Evolutionary conservation across 2,329 filamentous ascomycete species (phyloP).

Genomic region (Apiospora rasikravindrae): DNA sequence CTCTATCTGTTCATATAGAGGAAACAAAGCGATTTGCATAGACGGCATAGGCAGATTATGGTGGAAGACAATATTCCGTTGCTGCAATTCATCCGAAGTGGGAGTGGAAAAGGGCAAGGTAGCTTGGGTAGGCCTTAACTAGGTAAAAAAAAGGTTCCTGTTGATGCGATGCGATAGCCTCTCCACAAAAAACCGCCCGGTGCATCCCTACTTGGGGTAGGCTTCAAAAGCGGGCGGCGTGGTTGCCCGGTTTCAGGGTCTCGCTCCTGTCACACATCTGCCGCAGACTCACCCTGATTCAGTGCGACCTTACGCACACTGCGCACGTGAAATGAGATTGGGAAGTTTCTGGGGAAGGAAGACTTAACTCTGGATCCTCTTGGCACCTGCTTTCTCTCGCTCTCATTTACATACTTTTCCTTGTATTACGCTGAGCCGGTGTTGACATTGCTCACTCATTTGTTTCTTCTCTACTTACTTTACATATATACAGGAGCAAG

Average conservation of each 20-base stretch:
- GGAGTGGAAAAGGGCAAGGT: neutral
- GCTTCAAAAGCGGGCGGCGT: constrained; percentile 2
- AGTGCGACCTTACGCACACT: neutral
- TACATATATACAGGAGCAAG: neutral
- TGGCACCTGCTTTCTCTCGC: neutral
- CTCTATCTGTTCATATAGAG: constrained; percentile 2
- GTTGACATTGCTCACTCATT: constrained; percentile 16
- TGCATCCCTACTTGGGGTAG: neutral
- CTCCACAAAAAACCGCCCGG: neutral
- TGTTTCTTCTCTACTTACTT: neutral
- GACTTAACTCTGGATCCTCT: constrained; percentile 2
- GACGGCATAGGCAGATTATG: neutral
- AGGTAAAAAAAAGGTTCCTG: neutral
- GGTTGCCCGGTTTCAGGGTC: constrained; percentile 1
- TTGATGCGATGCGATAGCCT: neutral
- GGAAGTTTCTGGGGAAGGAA: constrained; percentile 6
- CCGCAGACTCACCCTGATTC: constrained; percentile 9
- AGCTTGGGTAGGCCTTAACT: too few relatives aligned
- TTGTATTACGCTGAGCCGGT: neutral
- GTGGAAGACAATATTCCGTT: neutral
- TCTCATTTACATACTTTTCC: neutral
- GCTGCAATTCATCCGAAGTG: neutral
- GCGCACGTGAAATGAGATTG: constrained; percentile 2
- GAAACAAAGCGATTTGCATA: neutral
- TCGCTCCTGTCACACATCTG: constrained; percentile 2